Conservation (phyloP, 352 stramenopile genomes). For the Peronospora farinosa region DNA sequence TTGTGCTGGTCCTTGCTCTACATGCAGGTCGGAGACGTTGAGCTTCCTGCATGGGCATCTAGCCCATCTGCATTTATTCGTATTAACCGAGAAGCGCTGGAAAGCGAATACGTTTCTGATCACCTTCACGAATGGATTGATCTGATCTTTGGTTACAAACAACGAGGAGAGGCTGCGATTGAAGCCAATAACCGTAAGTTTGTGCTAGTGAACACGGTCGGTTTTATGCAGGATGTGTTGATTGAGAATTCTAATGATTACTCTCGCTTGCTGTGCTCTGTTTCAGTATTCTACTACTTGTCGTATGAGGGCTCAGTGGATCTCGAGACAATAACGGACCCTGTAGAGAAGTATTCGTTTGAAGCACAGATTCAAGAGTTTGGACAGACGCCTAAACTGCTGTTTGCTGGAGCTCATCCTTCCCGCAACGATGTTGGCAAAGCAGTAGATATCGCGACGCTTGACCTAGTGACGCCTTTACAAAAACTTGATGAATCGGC, state of each 20-base stretch:
- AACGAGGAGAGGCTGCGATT: constrained; percentile 62
- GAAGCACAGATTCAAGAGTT: constrained; percentile 92
- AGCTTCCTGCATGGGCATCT: constrained; percentile 91
- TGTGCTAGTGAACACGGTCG: background rate
- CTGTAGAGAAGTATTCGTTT: constrained; percentile 90
- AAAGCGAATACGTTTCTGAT: constrained; percentile 65
- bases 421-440: constrained; percentile 54
- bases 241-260: constrained; percentile 2
- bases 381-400: constrained; percentile 79
- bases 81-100: constrained; percentile 64
- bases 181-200: constrained; percentile 73
- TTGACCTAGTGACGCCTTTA: constrained; percentile 39
- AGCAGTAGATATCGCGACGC: constrained; percentile 42
- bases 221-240: background rate
- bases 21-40: constrained; percentile 88
- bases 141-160: constrained; percentile 79
- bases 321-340: constrained; percentile 82
- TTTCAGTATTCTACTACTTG: constrained; percentile 83
- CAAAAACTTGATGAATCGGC: constrained; percentile 23
- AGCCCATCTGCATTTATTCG: constrained; percentile 73
- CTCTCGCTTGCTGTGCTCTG: background rate
- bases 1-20: constrained; percentile 1
- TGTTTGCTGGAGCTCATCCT: constrained; percentile 70
- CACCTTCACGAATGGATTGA: constrained; percentile 82
- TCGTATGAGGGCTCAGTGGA: constrained; percentile 86